Percentiles rank a stretch among this genome's conserved stretches.
These are phyloP conservation scores for Eremothecium gossypii DNA, from an alignment of 1,139 yeast species.

Conservation along the genomic window DNA sequence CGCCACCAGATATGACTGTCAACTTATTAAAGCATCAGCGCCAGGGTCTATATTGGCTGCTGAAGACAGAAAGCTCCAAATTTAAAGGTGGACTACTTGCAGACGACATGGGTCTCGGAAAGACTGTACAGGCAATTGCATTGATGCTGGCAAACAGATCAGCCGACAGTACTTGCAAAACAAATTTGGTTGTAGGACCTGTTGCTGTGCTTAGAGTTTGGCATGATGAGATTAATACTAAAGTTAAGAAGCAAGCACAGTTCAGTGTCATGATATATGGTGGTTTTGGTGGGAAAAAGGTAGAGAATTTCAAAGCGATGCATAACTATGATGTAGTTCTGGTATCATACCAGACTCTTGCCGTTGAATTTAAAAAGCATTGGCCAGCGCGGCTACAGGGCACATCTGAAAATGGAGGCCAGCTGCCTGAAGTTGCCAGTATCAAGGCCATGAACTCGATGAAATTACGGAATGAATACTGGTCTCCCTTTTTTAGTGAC, in stretches of 20 bases:
- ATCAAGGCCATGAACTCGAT: slow-evolving; percentile 27
- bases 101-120: slow-evolving; percentile 94
- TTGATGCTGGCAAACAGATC: slow-evolving; percentile 47
- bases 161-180: slow-evolving; percentile 35
- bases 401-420: slow-evolving; percentile 14
- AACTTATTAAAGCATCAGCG: slow-evolving; percentile 75
- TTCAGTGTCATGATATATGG: slow-evolving; percentile 55
- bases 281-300: slow-evolving; percentile 37
- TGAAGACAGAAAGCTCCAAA: slow-evolving; percentile 51
- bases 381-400: slow-evolving; percentile 22
- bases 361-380: slow-evolving; percentile 62
- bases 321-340: slow-evolving; percentile 59
- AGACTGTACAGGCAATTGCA: slow-evolving; percentile 76
- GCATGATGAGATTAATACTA: slow-evolving; percentile 64
- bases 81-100: slow-evolving; percentile 75
- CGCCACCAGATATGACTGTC: slow-evolving; percentile 63
- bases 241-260: slow-evolving; percentile 41
- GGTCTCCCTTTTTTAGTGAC: slow-evolving; percentile 58
- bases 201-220: slow-evolving; percentile 79
- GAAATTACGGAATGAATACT: slow-evolving; percentile 33
- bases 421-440: slow-evolving; percentile 35
- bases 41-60: slow-evolving; percentile 75
- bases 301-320: slow-evolving; percentile 39
- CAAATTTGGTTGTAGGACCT: slow-evolving; percentile 77
- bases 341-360: slow-evolving; percentile 65